Conservation (phyloP, 345 rosid genomes). For the Anacardium occidentale region DNA sequence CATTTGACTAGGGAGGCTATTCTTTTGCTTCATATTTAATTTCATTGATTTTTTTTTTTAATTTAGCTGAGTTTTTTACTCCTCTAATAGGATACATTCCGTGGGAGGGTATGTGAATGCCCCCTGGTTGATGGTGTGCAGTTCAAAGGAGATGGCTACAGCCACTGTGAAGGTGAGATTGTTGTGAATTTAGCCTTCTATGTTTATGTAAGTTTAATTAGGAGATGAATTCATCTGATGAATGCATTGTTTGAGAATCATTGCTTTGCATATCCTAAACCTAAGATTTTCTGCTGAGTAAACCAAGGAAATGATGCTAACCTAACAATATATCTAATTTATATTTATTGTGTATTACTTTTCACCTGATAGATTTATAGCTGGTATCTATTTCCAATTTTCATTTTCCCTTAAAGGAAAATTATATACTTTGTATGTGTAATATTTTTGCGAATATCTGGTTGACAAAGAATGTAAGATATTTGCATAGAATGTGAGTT, state of each 20-base stretch:
- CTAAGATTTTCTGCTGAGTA: not conserved
- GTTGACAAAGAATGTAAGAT: too few relatives aligned
- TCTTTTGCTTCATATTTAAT: not conserved
- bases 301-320: not conserved
- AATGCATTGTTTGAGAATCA: not conserved
- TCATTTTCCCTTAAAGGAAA: not conserved
- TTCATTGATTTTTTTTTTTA: not conserved
- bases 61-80: slow-evolving; percentile 2
- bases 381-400: slow-evolving; percentile 1
- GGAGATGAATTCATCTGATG: not conserved
- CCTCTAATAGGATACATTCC: slow-evolving; percentile 78
- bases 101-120: slow-evolving; percentile 93
- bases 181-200: not conserved
- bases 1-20: slow-evolving; percentile 5
- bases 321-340: not conserved
- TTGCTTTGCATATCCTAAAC: not conserved
- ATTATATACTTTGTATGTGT: too few relatives aligned
- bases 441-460: too few relatives aligned
- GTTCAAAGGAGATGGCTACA: slow-evolving; percentile 97
- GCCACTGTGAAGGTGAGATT: slow-evolving; percentile 79
- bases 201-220: not conserved
- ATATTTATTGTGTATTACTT: not conserved
- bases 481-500: too few relatives aligned
- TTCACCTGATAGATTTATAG: not conserved
- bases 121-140: slow-evolving; percentile 90